These are phyloP conservation scores for Fusarium sp. DNA, from an alignment of 2,329 filamentous ascomycete species.

Conservation along the genomic window DNA sequence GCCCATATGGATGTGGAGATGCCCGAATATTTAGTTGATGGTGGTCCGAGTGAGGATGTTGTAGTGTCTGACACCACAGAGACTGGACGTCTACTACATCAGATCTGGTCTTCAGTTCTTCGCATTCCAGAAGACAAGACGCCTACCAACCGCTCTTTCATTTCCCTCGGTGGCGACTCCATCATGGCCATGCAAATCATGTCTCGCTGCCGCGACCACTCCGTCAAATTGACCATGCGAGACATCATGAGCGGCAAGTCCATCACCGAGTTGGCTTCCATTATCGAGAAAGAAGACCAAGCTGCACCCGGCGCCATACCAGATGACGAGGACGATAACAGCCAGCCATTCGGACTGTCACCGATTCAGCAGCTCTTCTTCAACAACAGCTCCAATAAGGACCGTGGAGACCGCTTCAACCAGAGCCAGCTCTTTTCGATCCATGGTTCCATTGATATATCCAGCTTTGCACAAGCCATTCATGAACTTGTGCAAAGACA, in stretches of 20 bases:
- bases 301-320: neutral
- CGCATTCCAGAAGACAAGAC: constrained; percentile 48
- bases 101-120: constrained; percentile 56
- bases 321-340: neutral
- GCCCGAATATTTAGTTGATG: constrained; percentile 53
- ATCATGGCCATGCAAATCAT: constrained; percentile 57
- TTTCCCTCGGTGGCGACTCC: constrained; percentile 57
- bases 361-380: constrained; percentile 60
- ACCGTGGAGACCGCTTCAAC: constrained; percentile 54
- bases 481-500: constrained; percentile 47
- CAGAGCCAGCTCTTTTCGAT: constrained; percentile 57
- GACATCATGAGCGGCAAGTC: constrained; percentile 49
- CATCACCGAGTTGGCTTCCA: constrained; percentile 41
- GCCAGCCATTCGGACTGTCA: constrained; percentile 51
- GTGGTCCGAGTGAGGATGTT: constrained; percentile 39
- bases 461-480: constrained; percentile 37
- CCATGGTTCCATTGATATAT: constrained; percentile 12
- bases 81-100: constrained; percentile 12
- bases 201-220: constrained; percentile 51
- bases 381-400: constrained; percentile 38
- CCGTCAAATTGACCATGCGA: constrained; percentile 47
- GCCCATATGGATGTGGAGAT: constrained; percentile 52
- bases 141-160: constrained; percentile 50
- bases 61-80: neutral
- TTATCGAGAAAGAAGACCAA: constrained; percentile 4